These are phyloP conservation scores for Backusella tarrabulga DNA, from an alignment of 192 early-diverging fungal genomes.

Conservation along the genomic window DNA sequence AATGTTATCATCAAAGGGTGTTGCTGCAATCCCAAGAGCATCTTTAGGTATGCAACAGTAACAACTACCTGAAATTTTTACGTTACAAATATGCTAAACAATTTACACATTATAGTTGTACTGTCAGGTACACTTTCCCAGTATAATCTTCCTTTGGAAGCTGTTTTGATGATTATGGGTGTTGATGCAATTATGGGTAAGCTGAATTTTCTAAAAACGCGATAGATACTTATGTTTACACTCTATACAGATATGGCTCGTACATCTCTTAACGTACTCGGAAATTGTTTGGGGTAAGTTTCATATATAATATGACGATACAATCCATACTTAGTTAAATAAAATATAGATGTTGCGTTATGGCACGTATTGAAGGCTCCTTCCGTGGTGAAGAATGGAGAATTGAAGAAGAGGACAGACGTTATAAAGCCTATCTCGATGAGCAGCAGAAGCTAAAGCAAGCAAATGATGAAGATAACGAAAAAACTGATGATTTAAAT, in stretches of 20 bases:
- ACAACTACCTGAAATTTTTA: neutral
- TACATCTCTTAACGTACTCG: slow-evolving; percentile 65
- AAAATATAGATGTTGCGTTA: slow-evolving; percentile 43
- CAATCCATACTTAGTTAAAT: neutral
- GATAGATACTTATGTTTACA: neutral
- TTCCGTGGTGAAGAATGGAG: slow-evolving; percentile 54
- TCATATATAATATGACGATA: neutral
- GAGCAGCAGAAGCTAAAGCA: neutral
- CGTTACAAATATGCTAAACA: neutral
- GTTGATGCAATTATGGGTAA: slow-evolving; percentile 69
- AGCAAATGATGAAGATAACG: neutral
- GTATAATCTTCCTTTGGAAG: slow-evolving; percentile 56
- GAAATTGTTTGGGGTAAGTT: slow-evolving; percentile 63
- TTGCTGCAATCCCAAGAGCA: slow-evolving; percentile 57
- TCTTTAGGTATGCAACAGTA: slow-evolving; percentile 35
- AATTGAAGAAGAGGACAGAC: slow-evolving; percentile 19
- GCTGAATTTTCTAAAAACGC: neutral
- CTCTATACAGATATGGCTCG: slow-evolving; percentile 64
- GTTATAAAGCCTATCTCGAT: slow-evolving; percentile 2
- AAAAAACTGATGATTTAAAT: neutral
- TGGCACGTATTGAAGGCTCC: slow-evolving; percentile 64
- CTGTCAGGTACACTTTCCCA: slow-evolving; percentile 50
- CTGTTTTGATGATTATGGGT: slow-evolving; percentile 61
- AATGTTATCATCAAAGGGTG: slow-evolving; percentile 67
- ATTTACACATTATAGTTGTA: slow-evolving; percentile 39